Conservation (phyloP, 2,329 filamentous ascomycete genomes). For the Sporothrix euskadiensis region DNA sequence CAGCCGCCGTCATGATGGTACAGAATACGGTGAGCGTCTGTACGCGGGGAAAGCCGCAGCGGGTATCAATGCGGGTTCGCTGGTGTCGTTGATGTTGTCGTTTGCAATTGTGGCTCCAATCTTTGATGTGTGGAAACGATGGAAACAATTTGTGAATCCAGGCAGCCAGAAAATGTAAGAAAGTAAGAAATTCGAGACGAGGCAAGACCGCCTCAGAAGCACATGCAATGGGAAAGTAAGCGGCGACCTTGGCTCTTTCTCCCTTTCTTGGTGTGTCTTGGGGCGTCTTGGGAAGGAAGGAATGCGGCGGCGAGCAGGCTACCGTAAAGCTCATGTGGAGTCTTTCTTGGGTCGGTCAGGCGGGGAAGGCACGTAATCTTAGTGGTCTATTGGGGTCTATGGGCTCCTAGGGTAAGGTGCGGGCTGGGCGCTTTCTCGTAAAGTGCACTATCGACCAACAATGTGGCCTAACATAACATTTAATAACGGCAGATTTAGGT, state of each 20-base stretch:
- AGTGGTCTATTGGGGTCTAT: neutral
- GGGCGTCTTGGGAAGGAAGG: neutral
- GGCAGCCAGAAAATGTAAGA: neutral
- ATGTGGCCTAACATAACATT: neutral
- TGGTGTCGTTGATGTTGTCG: neutral
- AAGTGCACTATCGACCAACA: slow-evolving; percentile 6
- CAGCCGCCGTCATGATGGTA: neutral
- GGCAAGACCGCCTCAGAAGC: neutral
- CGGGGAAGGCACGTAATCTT: neutral
- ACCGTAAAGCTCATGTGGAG: slow-evolving; percentile 11
- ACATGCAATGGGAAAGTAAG: slow-evolving; percentile 3
- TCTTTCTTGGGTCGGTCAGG: neutral
- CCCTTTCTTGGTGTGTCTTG: neutral
- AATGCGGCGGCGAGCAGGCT: slow-evolving; percentile 9
- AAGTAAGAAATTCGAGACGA: neutral
- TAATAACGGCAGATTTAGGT: neutral
- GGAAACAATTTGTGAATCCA: neutral
- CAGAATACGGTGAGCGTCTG: neutral
- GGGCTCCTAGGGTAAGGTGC: neutral
- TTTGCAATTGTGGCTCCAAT: neutral
- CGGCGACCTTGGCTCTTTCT: neutral
- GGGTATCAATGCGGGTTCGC: neutral
- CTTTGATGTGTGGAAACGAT: neutral
- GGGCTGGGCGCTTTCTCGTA: neutral
- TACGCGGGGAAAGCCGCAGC: neutral